Evolutionary conservation across 805 yeast species (phyloP), one percentile per base, ranked within the genome.

Genomic region (Candida piceae): DNA sequence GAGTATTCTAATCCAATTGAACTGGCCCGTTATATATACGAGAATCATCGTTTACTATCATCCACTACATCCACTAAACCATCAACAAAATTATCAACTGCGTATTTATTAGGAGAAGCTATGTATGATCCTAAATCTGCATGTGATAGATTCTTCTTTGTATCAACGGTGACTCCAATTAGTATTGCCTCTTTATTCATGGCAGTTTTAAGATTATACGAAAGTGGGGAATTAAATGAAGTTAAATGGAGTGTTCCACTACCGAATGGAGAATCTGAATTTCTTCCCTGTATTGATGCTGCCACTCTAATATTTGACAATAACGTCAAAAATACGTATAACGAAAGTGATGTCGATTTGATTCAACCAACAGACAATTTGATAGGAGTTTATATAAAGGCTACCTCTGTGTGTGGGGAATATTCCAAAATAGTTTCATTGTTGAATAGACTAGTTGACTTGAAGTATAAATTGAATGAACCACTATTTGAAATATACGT

Each of bases 251-350:
- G n/a, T n/a, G n/a, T n/a, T n/a, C n/a, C n/a, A n/a, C n/a, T n/a
- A n/a, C n/a, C n/a, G n/a, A n/a, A n/a, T n/a, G n/a, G n/a, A n/a
- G n/a, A n/a, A n/a, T n/a, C n/a, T n/a, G n/a, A n/a, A n/a, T 26
- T 13, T 5, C 10, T 21, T 5, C 26, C 20, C 35, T 84, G 88
- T 0, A 64, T 80, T 1, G 85, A 80, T 46, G 63, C 77, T 18
- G 78, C 84, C 0, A 64, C 78, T 3, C 68, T 64, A 26, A 84
- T 80, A 51, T 74, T 80, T 55, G 68, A 74, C 39, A 42, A 42
- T 19, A 54, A 58, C 46, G 63, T 67, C 1, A 59, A 71, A 28
- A 67, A 57, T n/a, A 46, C 62, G 0, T 42, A 40, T 18, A 46
- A 49, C 1, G 66, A 61, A 36, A 49, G 59, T 33, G 25, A 57